A percentile compares a stretch with the other conserved stretches of the same genome.
Evolutionary conservation across 2,329 filamentous ascomycete genomes (phyloP).

Genomic region (Cladobotryum protrusum): DNA sequence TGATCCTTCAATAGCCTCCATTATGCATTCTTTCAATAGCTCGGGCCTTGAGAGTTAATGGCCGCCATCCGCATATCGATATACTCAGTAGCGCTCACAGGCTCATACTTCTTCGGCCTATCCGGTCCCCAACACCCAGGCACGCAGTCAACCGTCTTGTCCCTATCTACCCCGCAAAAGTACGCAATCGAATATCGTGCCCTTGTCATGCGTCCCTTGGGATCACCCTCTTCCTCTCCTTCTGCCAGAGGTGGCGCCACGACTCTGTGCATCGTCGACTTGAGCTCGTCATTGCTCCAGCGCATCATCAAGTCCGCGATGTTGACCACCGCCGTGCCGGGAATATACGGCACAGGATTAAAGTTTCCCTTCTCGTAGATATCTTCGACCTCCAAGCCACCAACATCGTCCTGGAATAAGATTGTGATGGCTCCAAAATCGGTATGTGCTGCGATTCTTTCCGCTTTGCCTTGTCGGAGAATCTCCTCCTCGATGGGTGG

Average conservation of each 20-base stretch:
- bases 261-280: constrained; percentile 34
- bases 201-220: constrained; percentile 35
- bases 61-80: constrained; percentile 22
- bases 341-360: constrained; percentile 21
- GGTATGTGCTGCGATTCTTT: constrained; percentile 24
- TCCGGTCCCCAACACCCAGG: constrained; percentile 37
- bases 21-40: too few species aligned
- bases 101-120: constrained; percentile 44
- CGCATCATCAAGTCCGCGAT: constrained; percentile 34
- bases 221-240: not conserved
- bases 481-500: constrained; percentile 24
- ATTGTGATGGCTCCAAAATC: constrained; percentile 39
- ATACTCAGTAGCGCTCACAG: constrained; percentile 26
- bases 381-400: constrained; percentile 42
- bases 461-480: constrained; percentile 18
- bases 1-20: not conserved
- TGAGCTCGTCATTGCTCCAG: constrained; percentile 31
- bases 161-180: constrained; percentile 46
- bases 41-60: constrained; percentile 7
- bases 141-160: constrained; percentile 46
- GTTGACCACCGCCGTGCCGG: constrained; percentile 34
- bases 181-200: constrained; percentile 55
- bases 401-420: constrained; percentile 39
- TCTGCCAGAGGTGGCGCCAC: constrained; percentile 30
- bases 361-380: constrained; percentile 28